Evolutionary conservation across 2,329 filamentous ascomycete genomes (phyloP).

Genomic region (Phaeosphaeria sp.): DNA sequence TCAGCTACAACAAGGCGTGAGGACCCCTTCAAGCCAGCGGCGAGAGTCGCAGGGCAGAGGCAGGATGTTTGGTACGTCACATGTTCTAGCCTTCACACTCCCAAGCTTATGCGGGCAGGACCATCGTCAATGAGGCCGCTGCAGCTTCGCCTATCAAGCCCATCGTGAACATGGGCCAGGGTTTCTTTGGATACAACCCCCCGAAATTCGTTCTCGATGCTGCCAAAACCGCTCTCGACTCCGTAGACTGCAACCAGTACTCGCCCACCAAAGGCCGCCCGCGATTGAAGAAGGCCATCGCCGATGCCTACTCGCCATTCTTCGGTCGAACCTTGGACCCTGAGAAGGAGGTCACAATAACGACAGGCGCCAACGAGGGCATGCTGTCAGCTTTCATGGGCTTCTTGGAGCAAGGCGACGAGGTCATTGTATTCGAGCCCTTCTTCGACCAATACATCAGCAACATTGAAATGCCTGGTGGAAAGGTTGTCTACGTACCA

Average conservation of each 20-base stretch:
- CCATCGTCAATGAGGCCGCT: conserved; percentile 72
- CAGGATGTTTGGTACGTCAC: conserved; percentile 64
- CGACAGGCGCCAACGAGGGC: conserved; percentile 86
- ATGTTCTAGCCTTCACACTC: background rate
- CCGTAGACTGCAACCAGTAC: conserved; percentile 98
- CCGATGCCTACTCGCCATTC: conserved; percentile 87
- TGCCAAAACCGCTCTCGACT: conserved; percentile 85
- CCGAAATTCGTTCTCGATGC: conserved; percentile 89
- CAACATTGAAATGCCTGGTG: conserved; percentile 98
- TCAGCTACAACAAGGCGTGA: conserved; percentile 42
- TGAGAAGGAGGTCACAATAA: conserved; percentile 92
- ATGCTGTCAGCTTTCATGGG: conserved; percentile 99
- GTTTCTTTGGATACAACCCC: conserved; percentile 92
- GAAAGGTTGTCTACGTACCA: conserved; percentile 94
- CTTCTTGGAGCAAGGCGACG: conserved; percentile 91
- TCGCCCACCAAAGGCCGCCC: conserved; percentile 93
- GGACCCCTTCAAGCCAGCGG: conserved; percentile 61
- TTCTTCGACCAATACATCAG: conserved; percentile 99
- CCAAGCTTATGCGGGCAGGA: conserved; percentile 50
- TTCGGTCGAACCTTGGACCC: conserved; percentile 85
- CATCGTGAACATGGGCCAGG: conserved; percentile 74
- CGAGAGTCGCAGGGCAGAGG: conserved; percentile 60
- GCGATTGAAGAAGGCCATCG: conserved; percentile 88
- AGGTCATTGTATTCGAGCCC: conserved; percentile 97
- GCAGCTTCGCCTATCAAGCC: conserved; percentile 69